These are phyloP conservation scores for Pseudoscleropodium purum DNA, from an alignment of 225 moss, liverwort and hornwort species.

Conservation along the genomic window DNA sequence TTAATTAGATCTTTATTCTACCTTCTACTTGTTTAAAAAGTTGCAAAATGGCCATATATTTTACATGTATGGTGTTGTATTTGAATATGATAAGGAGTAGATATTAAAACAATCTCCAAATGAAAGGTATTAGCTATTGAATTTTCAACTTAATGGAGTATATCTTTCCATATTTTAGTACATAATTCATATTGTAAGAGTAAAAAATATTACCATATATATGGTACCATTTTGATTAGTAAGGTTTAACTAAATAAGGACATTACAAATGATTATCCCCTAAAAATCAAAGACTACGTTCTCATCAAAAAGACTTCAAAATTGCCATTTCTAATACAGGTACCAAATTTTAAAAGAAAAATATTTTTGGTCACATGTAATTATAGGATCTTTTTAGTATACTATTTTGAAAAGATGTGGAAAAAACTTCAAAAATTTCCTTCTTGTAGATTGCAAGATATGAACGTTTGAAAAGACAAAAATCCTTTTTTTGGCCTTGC, in stretches of 20 bases:
- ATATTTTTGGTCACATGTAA: too few species aligned
- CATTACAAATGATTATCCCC: accelerated
- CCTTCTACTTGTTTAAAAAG: background rate
- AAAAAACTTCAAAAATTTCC: too few species aligned
- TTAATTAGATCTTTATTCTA: background rate
- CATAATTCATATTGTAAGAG: background rate
- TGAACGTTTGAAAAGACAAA: too few species aligned
- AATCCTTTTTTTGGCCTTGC: too few species aligned
- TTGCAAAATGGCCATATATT: background rate
- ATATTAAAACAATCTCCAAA: background rate
- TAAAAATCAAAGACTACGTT: too few species aligned
- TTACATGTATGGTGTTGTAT: background rate
- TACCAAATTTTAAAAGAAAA: too few species aligned
- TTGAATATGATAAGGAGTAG: background rate
- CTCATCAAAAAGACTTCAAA: too few species aligned
- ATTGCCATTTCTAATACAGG: too few species aligned
- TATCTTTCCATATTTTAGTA: background rate
- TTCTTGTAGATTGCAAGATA: too few species aligned
- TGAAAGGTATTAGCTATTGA: background rate
- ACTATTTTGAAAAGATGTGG: too few species aligned
- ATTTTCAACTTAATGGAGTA: background rate
- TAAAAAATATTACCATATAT: background rate
- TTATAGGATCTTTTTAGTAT: too few species aligned
- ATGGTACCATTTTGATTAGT: accelerated
- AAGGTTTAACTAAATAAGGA: background rate